Percentiles rank a stretch among this genome's conserved stretches.
Conservation (phyloP, 352 stramenopile genomes). For the Blastocystis sp. region DNA sequence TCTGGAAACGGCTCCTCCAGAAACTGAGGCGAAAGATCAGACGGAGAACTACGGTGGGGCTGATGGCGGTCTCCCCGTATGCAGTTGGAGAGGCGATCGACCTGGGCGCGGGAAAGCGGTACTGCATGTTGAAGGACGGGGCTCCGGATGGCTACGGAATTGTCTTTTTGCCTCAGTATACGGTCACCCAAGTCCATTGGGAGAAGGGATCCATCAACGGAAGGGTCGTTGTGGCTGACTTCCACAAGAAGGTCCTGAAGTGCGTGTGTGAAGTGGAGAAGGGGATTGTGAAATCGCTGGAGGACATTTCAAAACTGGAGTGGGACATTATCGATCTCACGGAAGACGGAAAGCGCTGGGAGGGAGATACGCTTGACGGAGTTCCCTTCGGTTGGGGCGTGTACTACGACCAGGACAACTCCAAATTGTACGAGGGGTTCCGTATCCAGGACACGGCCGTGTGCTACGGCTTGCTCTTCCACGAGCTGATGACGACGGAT, state of each 20-base stretch:
- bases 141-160: background rate
- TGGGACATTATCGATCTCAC: background rate
- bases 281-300: background rate
- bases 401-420: constrained; percentile 8
- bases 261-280: background rate
- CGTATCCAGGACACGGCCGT: background rate
- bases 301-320: background rate
- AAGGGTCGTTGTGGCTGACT: background rate
- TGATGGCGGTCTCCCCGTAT: background rate
- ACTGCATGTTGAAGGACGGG: background rate
- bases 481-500: background rate
- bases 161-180: background rate
- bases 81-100: background rate
- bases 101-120: background rate
- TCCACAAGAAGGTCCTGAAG: background rate
- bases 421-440: background rate
- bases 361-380: constrained; percentile 1
- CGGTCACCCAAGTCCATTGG: background rate
- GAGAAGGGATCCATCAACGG: background rate
- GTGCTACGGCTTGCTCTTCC: constrained; percentile 4
- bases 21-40: background rate
- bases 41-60: background rate
- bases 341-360: constrained; percentile 5
- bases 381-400: constrained; percentile 9
- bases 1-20: background rate